phyloP scores from a whole-genome alignment of 306 rosid genomes.

The Lathyrus sativus region DNA sequence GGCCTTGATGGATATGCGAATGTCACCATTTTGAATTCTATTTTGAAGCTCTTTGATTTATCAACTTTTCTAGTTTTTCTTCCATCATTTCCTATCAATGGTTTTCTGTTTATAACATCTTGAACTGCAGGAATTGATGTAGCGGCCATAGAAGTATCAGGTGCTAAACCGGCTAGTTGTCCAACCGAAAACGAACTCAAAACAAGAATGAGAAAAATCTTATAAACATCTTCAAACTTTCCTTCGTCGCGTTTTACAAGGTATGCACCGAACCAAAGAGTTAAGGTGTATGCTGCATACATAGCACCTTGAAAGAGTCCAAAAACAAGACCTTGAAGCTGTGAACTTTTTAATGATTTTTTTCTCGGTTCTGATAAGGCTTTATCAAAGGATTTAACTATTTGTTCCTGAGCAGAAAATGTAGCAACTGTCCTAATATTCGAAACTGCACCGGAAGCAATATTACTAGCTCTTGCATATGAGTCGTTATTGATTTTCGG shows the following conservation, averaged over 20 bases:
- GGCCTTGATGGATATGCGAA: slow-evolving; percentile 91
- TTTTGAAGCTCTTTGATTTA: slow-evolving; percentile 49
- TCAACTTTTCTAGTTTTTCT: slow-evolving; percentile 52
- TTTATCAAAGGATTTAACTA: slow-evolving; percentile 67
- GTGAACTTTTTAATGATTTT: slow-evolving; percentile 65
- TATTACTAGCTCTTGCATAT: slow-evolving; percentile 80
- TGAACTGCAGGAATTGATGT: slow-evolving; percentile 71
- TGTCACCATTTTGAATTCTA: slow-evolving; percentile 79
- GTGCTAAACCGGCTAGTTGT: slow-evolving; percentile 88
- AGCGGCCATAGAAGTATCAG: slow-evolving; percentile 78
- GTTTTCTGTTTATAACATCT: slow-evolving; percentile 64
- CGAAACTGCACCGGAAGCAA: slow-evolving; percentile 90
- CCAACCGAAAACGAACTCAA: slow-evolving; percentile 93
- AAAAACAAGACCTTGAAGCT: slow-evolving; percentile 64
- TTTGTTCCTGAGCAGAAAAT: slow-evolving; percentile 80
- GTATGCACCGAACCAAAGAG: slow-evolving; percentile 76
- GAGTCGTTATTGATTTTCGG: slow-evolving; percentile 65
- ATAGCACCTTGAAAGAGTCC: slow-evolving; percentile 80
- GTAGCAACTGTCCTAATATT: slow-evolving; percentile 83
- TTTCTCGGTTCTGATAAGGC: slow-evolving; percentile 68
- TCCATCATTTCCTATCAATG: slow-evolving; percentile 50
- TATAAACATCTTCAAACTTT: slow-evolving; percentile 59
- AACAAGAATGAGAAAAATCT: slow-evolving; percentile 90
- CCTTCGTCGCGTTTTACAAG: slow-evolving; percentile 56
- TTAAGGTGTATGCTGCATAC: slow-evolving; percentile 81